Evolutionary conservation across 306 rosid species (phyloP).

Genomic region (Leucaena leucocephala): DNA sequence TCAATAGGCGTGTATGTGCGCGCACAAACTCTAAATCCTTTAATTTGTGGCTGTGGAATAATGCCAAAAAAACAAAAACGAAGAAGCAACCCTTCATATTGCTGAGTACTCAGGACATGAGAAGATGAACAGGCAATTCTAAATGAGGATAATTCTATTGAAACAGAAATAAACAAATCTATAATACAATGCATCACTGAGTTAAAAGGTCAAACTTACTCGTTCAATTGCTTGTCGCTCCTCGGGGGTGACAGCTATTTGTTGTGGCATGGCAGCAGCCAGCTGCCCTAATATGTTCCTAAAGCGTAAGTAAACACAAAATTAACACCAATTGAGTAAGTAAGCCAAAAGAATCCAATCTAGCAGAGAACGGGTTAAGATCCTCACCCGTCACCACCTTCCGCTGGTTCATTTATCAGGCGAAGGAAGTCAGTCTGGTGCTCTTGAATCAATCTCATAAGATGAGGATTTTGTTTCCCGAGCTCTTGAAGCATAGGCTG

Average conservation of each 20-base stretch:
- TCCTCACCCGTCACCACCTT: constrained; percentile 75
- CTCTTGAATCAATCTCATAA: constrained; percentile 72
- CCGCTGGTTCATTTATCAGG: constrained; percentile 77
- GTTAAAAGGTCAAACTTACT: constrained; percentile 43
- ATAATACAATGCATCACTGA: neutral
- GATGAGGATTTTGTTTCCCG: constrained; percentile 87
- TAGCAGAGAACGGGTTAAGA: constrained; percentile 3
- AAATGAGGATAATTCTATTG: neutral
- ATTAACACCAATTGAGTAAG: constrained; percentile 15
- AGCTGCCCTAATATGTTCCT: constrained; percentile 59
- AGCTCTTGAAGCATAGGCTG: constrained; percentile 95
- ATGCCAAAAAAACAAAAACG: neutral
- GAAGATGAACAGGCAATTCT: constrained; percentile 6
- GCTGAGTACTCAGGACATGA: neutral
- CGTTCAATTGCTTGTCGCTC: constrained; percentile 75
- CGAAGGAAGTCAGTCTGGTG: constrained; percentile 81
- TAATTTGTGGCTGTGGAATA: neutral
- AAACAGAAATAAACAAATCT: neutral
- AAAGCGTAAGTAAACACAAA: neutral
- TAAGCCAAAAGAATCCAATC: neutral
- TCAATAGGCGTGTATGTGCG: neutral
- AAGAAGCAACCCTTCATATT: neutral
- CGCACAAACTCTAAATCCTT: neutral
- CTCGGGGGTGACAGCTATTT: constrained; percentile 64
- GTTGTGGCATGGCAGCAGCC: constrained; percentile 53